Conservation (phyloP, 2,329 filamentous ascomycete genomes). For the Epichloe baconii region DNA sequence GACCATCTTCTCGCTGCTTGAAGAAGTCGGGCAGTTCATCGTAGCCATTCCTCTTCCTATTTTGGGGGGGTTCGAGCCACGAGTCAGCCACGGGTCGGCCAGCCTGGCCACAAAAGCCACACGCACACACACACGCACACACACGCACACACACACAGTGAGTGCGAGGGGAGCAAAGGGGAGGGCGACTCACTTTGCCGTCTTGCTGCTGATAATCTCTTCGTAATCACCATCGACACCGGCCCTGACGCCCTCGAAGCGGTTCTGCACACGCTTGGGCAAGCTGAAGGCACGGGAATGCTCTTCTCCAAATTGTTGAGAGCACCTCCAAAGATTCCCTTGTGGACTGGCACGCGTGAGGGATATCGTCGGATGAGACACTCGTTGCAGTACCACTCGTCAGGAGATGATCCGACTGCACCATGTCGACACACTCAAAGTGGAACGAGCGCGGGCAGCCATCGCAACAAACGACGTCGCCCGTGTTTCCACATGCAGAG, state of each 20-base stretch:
- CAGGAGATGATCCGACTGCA: constrained; percentile 51
- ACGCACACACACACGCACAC: too few species aligned
- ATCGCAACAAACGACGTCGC: constrained; percentile 85
- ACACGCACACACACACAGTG: not conserved
- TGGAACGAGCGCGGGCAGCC: constrained; percentile 85
- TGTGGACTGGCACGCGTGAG: constrained; percentile 31
- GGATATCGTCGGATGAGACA: constrained; percentile 43
- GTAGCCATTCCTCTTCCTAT: constrained; percentile 38
- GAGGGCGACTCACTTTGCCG: constrained; percentile 42
- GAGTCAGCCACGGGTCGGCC: too few species aligned
- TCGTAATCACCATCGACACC: constrained; percentile 71
- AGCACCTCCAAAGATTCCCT: constrained; percentile 48
- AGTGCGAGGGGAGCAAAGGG: not conserved
- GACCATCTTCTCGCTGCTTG: constrained; percentile 61
- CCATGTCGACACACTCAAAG: constrained; percentile 75
- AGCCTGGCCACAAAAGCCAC: not conserved
- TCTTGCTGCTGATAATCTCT: constrained; percentile 48
- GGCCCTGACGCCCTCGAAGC: constrained; percentile 69
- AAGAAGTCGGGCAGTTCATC: constrained; percentile 55
- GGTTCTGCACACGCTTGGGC: constrained; percentile 55
- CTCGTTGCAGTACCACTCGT: constrained; percentile 77
- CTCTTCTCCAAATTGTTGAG: constrained; percentile 52
- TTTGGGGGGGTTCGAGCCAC: not conserved
- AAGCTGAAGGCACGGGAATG: constrained; percentile 60
- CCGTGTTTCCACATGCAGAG: constrained; percentile 70